Evolutionary conservation across 2,329 filamentous ascomycete genomes (phyloP).

Genomic region (Mycogone perniciosa): DNA sequence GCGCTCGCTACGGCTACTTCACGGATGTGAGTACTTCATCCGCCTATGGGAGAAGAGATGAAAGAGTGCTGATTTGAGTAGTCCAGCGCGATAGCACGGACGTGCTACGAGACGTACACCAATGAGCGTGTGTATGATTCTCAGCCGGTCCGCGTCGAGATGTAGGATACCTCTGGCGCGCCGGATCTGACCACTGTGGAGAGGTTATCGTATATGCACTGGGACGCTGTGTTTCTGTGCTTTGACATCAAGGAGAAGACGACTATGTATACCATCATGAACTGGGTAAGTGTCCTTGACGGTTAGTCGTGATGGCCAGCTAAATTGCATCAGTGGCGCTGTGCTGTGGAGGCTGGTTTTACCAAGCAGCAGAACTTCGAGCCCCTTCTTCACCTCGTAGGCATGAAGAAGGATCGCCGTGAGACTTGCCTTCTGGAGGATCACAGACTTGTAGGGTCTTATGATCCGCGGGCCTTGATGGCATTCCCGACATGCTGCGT

Average conservation of each 20-base stretch:
- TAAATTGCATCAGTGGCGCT: slow-evolving; percentile 22
- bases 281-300: slow-evolving; percentile 26
- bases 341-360: slow-evolving; percentile 24
- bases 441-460: slow-evolving; percentile 5
- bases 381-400: slow-evolving; percentile 28
- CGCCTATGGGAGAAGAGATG: neutral
- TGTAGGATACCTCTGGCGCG: slow-evolving; percentile 36
- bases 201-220: slow-evolving; percentile 29
- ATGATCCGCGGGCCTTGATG: neutral
- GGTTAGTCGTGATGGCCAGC: neutral
- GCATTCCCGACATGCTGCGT: slow-evolving; percentile 25
- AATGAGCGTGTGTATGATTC: slow-evolving; percentile 21
- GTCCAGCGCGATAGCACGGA: slow-evolving; percentile 27
- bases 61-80: slow-evolving; percentile 10
- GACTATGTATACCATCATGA: slow-evolving; percentile 28
- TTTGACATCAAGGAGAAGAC: slow-evolving; percentile 32
- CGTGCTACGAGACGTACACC: slow-evolving; percentile 31
- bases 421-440: slow-evolving; percentile 12
- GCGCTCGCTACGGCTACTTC: slow-evolving; percentile 32
- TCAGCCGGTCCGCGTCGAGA: slow-evolving; percentile 25
- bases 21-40: slow-evolving; percentile 26
- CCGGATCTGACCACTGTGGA: slow-evolving; percentile 31
- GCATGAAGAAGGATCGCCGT: slow-evolving; percentile 29
- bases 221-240: slow-evolving; percentile 34
- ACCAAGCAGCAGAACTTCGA: slow-evolving; percentile 12